A percentile compares a stretch with the other conserved stretches of the same genome.
These are phyloP conservation scores for Erigeron philadelphicus DNA, from an alignment of 140 eudicot genomes.

Conservation along the genomic window DNA sequence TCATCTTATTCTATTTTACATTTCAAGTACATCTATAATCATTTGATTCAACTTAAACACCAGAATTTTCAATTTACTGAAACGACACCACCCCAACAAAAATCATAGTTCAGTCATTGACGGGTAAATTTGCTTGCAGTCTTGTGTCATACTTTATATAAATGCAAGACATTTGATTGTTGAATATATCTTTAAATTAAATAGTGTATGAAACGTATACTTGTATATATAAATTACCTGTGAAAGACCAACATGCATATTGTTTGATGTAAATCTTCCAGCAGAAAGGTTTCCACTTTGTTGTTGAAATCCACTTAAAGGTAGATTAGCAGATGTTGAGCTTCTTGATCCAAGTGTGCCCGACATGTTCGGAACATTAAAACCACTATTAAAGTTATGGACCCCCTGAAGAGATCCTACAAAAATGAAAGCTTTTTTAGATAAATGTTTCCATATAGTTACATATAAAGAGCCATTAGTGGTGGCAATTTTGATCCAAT, in stretches of 20 bases:
- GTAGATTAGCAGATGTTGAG: constrained; percentile 49
- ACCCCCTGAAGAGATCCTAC: constrained; percentile 76
- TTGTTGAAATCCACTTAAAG: constrained; percentile 88
- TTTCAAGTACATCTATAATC: no score
- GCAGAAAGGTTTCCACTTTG: constrained; percentile 70
- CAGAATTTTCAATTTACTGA: no score
- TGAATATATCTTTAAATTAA: constrained; percentile 33
- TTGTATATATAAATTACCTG: constrained; percentile 46
- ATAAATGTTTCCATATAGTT: constrained; percentile 1
- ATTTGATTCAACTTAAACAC: no score
- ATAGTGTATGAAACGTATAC: constrained; percentile 5
- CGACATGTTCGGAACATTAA: constrained; percentile 63
- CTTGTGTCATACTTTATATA: no score
- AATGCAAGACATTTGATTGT: constrained; percentile 44
- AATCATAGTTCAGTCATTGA: no score
- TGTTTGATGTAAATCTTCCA: constrained; percentile 82
- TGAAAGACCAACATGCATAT: constrained; percentile 70
- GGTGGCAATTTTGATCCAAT: not conserved
- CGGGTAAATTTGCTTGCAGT: no score
- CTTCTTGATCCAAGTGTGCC: constrained; percentile 84
- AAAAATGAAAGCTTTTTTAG: constrained; percentile 39
- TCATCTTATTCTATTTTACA: no score
- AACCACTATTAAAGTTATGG: constrained; percentile 72
- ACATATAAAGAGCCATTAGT: not conserved
- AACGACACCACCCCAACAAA: no score